phyloP scores from a whole-genome alignment of 73 alveolate species.

The Tetrahymena borealis region DNA sequence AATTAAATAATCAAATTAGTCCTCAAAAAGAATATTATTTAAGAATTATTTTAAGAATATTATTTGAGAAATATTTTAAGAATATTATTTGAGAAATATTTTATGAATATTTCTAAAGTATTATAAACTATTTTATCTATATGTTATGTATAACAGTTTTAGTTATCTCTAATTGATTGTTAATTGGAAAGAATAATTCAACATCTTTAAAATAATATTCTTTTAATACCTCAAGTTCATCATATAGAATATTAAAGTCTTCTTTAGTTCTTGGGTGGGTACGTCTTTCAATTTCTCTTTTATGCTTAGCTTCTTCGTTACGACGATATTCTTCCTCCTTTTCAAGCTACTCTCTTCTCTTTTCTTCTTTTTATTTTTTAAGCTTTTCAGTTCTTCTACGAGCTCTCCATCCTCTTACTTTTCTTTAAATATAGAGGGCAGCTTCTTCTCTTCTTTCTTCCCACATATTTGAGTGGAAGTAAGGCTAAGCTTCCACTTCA shows the following conservation, averaged over 20 bases:
- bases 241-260: constrained; percentile 92
- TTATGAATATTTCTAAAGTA: no score
- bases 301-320: constrained; percentile 93
- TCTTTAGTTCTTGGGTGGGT: constrained; percentile 96
- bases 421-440: constrained; percentile 78
- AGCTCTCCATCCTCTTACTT: constrained; percentile 80
- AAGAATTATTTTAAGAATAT: no score
- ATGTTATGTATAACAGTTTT: no score
- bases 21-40: no score
- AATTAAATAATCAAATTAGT: no score
- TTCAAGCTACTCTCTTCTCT: constrained; percentile 66
- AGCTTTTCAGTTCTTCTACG: constrained; percentile 67
- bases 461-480: constrained; percentile 93
- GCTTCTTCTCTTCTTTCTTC: constrained; percentile 82
- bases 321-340: constrained; percentile 89
- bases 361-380: constrained; percentile 76
- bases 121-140: no score
- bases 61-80: no score
- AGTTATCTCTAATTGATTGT: neutral
- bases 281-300: constrained; percentile 96
- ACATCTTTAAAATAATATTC: neutral
- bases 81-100: no score
- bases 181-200: neutral
- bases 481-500: constrained; percentile 71
- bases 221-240: constrained; percentile 80